Base-by-base conservation (phyloP, 345 rosid genomes). In the Physaria fendleri region DNA sequence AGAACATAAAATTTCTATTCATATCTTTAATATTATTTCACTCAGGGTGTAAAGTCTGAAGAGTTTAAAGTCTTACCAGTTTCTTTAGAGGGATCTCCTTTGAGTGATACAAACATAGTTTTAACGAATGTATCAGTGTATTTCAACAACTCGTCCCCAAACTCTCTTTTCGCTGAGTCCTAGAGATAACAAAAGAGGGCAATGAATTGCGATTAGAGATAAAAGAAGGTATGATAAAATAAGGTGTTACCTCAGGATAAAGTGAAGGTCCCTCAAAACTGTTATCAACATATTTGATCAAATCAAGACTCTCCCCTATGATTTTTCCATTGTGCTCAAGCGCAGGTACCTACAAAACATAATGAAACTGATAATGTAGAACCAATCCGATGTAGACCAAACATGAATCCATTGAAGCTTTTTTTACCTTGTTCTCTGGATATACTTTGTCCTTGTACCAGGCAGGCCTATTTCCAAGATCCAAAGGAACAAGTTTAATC, bases 361-460 rank as follows among this genome's bases (percentile, higher is more conserved):
- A 40, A 33, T n/a, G n/a, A n/a, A n/a, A n/a, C n/a, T n/a, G n/a
- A n/a, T n/a, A n/a, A n/a, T n/a, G n/a, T n/a, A n/a, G n/a, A n/a
- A n/a, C n/a, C n/a, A n/a, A n/a, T n/a, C n/a, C n/a, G n/a, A n/a
- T n/a, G n/a, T n/a, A n/a, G n/a, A n/a, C n/a, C n/a, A n/a, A n/a
- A n/a, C n/a, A n/a, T n/a, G n/a, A n/a, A n/a, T n/a, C n/a, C n/a
- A n/a, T n/a, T n/a, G n/a, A n/a, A 7, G 37, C 35, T 7, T 13
- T 64, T 24, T 28, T 66, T 10, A 92, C 98, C 99, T 89, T 88
- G 65, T 89, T 93, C 27, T 17, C 65, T 56, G 85, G 77, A 78
- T 89, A 78, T 3, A 93, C 90, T 65, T 87, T 92, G 68, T 88
- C 95, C 74, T 78, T 70, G 66, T 88, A 92, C 98, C 96, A 92